Evolutionary conservation across 2,329 filamentous ascomycete genomes (phyloP).

Genomic region (Fusarium nygamai): DNA sequence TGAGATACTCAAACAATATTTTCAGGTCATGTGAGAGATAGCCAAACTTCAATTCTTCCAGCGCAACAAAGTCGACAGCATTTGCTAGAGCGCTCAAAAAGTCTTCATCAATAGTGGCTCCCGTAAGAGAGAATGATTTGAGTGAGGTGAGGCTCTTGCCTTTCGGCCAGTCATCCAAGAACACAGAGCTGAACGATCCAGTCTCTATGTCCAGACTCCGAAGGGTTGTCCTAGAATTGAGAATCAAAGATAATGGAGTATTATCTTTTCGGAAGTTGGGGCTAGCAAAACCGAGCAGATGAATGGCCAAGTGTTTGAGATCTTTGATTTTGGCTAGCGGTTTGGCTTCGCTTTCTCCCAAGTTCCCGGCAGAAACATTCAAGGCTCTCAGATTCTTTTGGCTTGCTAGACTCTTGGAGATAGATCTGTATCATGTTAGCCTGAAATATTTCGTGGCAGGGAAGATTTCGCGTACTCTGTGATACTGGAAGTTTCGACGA

Average conservation of each 20-base stretch:
- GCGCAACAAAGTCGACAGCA: constrained; percentile 16
- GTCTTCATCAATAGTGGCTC: not conserved
- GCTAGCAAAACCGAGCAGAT: not conserved
- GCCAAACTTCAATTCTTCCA: constrained; percentile 7
- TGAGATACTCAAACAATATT: not conserved
- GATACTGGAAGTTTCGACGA: constrained; percentile 9
- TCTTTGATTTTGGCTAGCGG: constrained; percentile 15
- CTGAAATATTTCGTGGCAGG: rapidly evolving
- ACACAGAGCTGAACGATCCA: not conserved
- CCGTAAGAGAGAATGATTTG: constrained; percentile 12
- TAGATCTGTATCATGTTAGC: constrained; percentile 15
- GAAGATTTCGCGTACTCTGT: constrained; percentile 10
- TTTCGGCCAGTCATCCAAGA: not conserved
- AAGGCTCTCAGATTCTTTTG: constrained; percentile 25
- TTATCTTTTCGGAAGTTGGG: not conserved
- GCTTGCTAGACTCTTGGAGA: constrained; percentile 14
- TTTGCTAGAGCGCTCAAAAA: not conserved
- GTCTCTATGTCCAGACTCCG: not conserved
- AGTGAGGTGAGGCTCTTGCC: not conserved
- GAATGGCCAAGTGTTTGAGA: constrained; percentile 21
- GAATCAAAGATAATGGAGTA: not conserved
- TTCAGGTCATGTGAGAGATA: not conserved
- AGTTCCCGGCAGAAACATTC: not conserved
- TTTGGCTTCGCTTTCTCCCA: not conserved
- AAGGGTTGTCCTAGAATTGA: constrained; percentile 32